Conservation (phyloP, 2,329 filamentous ascomycete genomes). For the Clonostachys rosea region DNA sequence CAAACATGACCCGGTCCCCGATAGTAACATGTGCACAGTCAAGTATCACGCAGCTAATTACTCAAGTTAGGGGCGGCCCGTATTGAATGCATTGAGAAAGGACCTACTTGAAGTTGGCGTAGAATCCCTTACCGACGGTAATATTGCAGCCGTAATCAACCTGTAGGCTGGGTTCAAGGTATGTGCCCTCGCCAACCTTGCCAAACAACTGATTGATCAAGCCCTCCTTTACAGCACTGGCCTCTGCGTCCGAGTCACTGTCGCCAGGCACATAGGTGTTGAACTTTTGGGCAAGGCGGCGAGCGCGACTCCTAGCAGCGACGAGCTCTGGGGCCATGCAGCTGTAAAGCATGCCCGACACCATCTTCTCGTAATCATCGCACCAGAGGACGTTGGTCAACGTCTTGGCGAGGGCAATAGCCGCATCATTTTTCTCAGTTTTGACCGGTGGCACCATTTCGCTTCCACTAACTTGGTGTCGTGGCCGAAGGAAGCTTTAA, state of each 20-base stretch:
- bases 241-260: slow-evolving; percentile 32
- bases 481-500: too few relatives aligned
- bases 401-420: slow-evolving; percentile 38
- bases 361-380: slow-evolving; percentile 61
- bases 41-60: slow-evolving; percentile 50
- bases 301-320: slow-evolving; percentile 45
- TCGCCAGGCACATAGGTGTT: slow-evolving; percentile 47
- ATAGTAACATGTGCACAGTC: slow-evolving; percentile 70
- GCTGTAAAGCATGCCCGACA: slow-evolving; percentile 58
- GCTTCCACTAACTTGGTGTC: too few relatives aligned
- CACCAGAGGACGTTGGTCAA: slow-evolving; percentile 49
- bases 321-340: slow-evolving; percentile 39
- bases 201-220: slow-evolving; percentile 44
- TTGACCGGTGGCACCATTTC: background rate
- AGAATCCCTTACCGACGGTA: slow-evolving; percentile 50
- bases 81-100: background rate
- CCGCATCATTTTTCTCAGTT: slow-evolving; percentile 28
- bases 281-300: slow-evolving; percentile 52
- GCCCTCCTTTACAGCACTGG: slow-evolving; percentile 25
- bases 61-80: background rate
- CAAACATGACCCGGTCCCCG: slow-evolving; percentile 66
- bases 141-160: slow-evolving; percentile 62
- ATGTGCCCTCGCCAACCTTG: slow-evolving; percentile 40
- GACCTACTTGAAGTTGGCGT: slow-evolving; percentile 41
- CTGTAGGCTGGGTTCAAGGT: slow-evolving; percentile 53